Evolutionary conservation across 345 rosid genomes (phyloP).

Genomic region (Euphorbia pulcherrima): DNA sequence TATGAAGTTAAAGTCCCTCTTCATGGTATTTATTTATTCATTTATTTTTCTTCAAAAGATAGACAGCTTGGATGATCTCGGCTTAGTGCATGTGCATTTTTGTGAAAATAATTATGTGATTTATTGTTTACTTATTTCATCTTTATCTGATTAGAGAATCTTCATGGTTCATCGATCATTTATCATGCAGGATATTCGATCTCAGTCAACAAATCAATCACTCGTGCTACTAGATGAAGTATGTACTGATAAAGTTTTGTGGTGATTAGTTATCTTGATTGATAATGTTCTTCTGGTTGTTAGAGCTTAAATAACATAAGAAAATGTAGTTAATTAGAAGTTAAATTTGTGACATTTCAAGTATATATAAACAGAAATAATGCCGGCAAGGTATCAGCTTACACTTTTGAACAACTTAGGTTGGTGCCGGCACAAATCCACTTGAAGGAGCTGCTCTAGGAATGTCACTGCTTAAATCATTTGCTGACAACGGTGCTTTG

Average conservation of each 20-base stretch:
- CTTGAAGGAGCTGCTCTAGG: slow-evolving; percentile 97
- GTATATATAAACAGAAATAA: background rate
- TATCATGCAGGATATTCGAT: slow-evolving; percentile 63
- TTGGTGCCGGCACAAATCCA: slow-evolving; percentile 97
- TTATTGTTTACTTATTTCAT: background rate
- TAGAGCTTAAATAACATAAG: background rate
- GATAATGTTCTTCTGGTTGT: background rate
- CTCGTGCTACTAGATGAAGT: slow-evolving; percentile 93
- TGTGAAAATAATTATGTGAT: background rate
- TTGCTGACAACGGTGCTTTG: slow-evolving; percentile 64
- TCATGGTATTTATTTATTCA: background rate
- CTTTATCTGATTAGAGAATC: slow-evolving; percentile 1
- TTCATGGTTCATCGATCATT: slow-evolving; percentile 6
- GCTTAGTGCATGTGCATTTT: slow-evolving; percentile 6
- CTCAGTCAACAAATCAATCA: slow-evolving; percentile 67
- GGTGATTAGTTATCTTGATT: background rate
- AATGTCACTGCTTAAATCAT: slow-evolving; percentile 84
- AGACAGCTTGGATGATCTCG: slow-evolving; percentile 6
- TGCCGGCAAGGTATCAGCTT: background rate
- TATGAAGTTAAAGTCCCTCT: background rate
- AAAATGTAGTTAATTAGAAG: background rate
- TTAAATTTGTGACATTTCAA: background rate
- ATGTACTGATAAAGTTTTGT: slow-evolving; percentile 24
- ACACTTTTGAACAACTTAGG: slow-evolving; percentile 37
- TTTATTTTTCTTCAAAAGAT: background rate